Conservation (phyloP, 108 stramenopile species). For the Skeletonema potamos region DNA sequence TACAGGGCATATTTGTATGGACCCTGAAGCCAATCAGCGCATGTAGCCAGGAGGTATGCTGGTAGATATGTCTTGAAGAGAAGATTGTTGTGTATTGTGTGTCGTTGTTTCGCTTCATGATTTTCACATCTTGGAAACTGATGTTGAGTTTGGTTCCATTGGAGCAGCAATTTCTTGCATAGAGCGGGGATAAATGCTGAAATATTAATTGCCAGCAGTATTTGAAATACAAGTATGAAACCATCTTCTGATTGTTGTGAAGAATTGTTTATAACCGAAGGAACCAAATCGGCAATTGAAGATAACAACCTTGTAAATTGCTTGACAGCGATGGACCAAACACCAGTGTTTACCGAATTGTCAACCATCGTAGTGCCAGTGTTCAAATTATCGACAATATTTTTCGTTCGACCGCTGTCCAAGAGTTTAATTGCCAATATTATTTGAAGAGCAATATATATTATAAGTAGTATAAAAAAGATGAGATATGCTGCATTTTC, state of each 20-base stretch:
- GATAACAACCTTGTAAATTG: background rate
- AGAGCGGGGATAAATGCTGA: background rate
- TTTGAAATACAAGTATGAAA: background rate
- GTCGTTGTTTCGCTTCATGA: conserved; percentile 6
- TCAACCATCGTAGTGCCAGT: background rate
- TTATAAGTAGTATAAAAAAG: background rate
- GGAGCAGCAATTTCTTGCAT: background rate
- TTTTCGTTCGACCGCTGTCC: background rate
- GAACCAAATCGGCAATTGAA: background rate
- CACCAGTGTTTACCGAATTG: background rate
- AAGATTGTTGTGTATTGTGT: conserved; percentile 28
- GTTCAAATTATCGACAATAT: background rate
- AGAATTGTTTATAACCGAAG: background rate
- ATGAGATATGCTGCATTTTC: background rate
- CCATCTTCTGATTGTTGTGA: background rate
- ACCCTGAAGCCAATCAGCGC: conserved; percentile 98
- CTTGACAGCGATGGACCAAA: background rate
- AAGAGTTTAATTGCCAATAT: background rate
- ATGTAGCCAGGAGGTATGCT: conserved; percentile 89
- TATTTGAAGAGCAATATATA: background rate
- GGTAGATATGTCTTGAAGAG: conserved; percentile 79
- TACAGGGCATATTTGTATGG: conserved; percentile 99
- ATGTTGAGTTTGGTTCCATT: background rate
- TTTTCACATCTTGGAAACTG: background rate
- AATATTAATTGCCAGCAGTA: background rate